phyloP scores from a whole-genome alignment of 805 yeast species.

The Wickerhamiella spandovensis region DNA sequence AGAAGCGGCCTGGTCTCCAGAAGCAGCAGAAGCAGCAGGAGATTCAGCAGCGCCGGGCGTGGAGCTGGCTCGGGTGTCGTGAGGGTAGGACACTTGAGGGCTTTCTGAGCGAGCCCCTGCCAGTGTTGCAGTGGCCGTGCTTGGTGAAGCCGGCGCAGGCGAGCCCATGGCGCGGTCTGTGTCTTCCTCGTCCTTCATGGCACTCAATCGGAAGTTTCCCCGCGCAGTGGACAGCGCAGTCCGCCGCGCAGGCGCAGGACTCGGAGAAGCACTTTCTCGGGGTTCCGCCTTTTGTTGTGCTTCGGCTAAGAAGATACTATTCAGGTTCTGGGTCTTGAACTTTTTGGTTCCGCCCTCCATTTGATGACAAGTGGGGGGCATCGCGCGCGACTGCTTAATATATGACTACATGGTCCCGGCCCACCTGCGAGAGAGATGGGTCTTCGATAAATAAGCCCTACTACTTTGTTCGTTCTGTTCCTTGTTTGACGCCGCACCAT shows the following conservation, averaged over 20 bases:
- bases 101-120: neutral
- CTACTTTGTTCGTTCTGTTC: too few species aligned
- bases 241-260: conserved; percentile 4
- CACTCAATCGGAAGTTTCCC: conserved; percentile 19
- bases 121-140: neutral
- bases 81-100: neutral
- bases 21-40: too few species aligned
- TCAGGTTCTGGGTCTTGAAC: conserved; percentile 27
- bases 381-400: neutral
- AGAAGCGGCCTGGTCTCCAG: too few species aligned
- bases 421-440: neutral
- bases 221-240: conserved; percentile 16
- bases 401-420: neutral
- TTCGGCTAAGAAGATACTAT: conserved; percentile 20
- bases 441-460: neutral
- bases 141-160: neutral
- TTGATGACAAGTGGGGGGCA: neutral
- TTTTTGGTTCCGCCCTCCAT: conserved; percentile 12
- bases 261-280: conserved; percentile 6
- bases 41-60: too few species aligned
- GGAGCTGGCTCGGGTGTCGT: too few species aligned
- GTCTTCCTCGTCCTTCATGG: conserved; percentile 11
- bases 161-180: neutral
- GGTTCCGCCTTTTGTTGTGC: conserved; percentile 1
- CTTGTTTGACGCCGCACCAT: neutral